Conservation (phyloP, 805 yeast genomes). For the Myxozyma geophila region DNA sequence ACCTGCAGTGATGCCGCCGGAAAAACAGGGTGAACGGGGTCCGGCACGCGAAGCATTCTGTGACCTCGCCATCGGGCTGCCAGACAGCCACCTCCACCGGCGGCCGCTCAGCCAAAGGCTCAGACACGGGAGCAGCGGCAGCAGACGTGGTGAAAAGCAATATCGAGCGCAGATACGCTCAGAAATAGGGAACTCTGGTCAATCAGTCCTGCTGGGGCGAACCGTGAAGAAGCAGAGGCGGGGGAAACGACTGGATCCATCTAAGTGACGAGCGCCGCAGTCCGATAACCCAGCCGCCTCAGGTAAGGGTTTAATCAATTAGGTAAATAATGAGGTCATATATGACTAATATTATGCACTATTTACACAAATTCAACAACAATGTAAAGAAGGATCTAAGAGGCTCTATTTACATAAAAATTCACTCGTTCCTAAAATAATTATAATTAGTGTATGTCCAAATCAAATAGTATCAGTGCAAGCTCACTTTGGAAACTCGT, state of each 20-base stretch:
- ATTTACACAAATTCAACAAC: not conserved
- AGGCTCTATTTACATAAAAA: too few relatives aligned
- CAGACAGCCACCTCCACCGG: conserved; percentile 47
- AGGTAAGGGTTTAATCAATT: not conserved
- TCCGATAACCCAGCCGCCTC: not conserved
- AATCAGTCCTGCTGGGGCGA: not conserved
- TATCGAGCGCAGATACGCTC: not conserved
- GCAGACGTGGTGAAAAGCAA: conserved; percentile 12
- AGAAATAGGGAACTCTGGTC: not conserved
- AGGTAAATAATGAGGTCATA: not conserved
- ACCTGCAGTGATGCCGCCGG: conserved; percentile 82
- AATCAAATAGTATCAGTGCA: not conserved
- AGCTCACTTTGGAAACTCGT: not conserved
- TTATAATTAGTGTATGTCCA: not conserved
- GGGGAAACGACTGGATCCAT: not conserved
- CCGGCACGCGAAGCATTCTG: conserved; percentile 61
- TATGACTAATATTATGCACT: not conserved
- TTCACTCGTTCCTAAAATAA: too few relatives aligned
- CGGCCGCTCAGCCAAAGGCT: conserved; percentile 15
- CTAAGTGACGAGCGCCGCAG: conserved; percentile 10
- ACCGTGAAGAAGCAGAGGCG: not conserved
- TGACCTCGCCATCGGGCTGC: conserved; percentile 69
- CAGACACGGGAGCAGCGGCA: conserved; percentile 1
- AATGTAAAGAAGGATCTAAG: too few relatives aligned
- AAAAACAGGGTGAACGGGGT: conserved; percentile 60